Evolutionary conservation across 2,329 filamentous ascomycete species (phyloP), one percentile per base, ranked within the genome.

Genomic region (Boeremia exigua): DNA sequence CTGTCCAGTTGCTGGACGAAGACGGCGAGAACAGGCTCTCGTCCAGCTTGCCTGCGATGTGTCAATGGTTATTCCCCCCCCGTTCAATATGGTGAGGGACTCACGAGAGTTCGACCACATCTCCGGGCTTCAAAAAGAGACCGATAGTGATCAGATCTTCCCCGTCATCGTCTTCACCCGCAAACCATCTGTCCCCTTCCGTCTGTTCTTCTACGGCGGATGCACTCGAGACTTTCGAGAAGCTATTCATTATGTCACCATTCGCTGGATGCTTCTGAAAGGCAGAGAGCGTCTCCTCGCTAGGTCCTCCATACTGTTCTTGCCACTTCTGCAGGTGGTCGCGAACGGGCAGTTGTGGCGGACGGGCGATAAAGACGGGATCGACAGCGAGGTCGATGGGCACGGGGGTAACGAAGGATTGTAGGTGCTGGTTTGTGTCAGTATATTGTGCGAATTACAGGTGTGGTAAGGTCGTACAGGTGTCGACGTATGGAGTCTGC

Each of bases 71-170:
- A 4, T 11, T 19, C 7, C 6, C 15, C 1, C 10, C 5, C 29
- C 6, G 12, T 28, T n/a, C 15, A 7, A 28, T 12, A 15, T 25
- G 25, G 40, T 7, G n/a, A 9, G 8, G 19, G 10, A 52, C 64
- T 39, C 59, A 76, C 56, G 69, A 66, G 1, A 81, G 55, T 58
- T 84, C 81, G 10, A 82, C 79, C n/a, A 84, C 71, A 58, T 84
- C 81, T 33, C 80, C 80, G 36, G 72, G 72, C 27, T 74, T 70
- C 44, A 81, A 63, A 40, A 77, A 75, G 6, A 74, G 65, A 23
- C 65, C 69, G 34, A 75, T 68, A 12, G 72, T 71, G 10, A 76
- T 71, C 27, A 74, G 51, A 27, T 76, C 73, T 15, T 66, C 66
- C 8, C 36, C 69, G 46, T 68, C 63, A 52, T 59, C 68, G 37